Evolutionary conservation across 257 asterid species (phyloP), one percentile per base, ranked within the genome.

Genomic region (Primulina eburnea): DNA sequence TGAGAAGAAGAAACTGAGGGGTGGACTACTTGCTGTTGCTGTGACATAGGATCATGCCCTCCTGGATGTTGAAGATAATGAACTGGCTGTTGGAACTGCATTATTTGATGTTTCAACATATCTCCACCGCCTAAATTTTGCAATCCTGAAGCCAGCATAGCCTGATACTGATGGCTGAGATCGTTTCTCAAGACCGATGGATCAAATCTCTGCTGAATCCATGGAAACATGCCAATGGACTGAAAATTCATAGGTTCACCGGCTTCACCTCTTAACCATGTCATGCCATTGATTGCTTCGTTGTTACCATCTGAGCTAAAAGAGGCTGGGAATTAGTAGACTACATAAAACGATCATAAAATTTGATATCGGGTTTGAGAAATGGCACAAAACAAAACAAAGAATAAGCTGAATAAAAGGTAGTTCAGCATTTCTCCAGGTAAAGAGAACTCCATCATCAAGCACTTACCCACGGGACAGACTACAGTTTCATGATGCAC

Each of bases 161-260:
- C 89, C 81, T 89, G 98, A 71, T 90, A 93, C 64, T 86, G 98
- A 84, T 88, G 95, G 62, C 84, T 79, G 24, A 89, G 85, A 74
- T 93, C 97, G 35, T 77, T 87, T 47, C 86, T 88, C 56, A 81
- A 60, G 82, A 79, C 69, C n/a, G 79, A 59, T 0, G 95, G 91
- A 73, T 90, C 97, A 4, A 83, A 72, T 67, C 95, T 83, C 87
- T 93, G 97, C 77, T 88, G 96, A 92, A 87, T 86, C 92, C 87
- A 87, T 5, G 97, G 97, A 57, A 81, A 70, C 95, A 87, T 84
- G 52, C 97, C 92, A 10, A 71, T 78, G 56, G 98, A 78, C 64
- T 82, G 93, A 66, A 85, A 85, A 65, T 88, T 90, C 79, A 84
- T 57, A 21, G 96, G 89, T 69, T 88, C 97, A 34, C 93, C 88